Conservation (phyloP, 306 rosid species). For the Castanea mollissima region DNA sequence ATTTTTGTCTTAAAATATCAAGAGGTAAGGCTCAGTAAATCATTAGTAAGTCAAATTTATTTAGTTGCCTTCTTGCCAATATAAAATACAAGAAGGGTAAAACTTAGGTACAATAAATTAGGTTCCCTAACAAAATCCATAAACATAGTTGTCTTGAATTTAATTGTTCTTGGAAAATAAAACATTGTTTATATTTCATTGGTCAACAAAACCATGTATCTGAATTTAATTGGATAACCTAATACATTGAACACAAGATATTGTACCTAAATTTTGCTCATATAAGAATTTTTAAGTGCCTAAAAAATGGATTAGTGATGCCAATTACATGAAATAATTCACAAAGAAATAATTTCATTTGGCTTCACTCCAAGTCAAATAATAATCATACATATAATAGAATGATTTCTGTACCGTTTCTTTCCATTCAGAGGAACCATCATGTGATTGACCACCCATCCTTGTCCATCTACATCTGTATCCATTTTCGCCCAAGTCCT, state of each 20-base stretch:
- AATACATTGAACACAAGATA: too few relatives aligned
- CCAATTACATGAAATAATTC: constrained; percentile 3
- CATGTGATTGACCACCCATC: constrained; percentile 86
- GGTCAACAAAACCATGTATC: too few relatives aligned
- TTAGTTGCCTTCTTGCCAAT: neutral
- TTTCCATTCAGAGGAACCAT: constrained; percentile 86
- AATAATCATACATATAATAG: constrained; percentile 1
- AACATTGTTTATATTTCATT: too few relatives aligned
- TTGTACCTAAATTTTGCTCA: too few relatives aligned
- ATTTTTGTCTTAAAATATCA: neutral
- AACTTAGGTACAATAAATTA: too few relatives aligned
- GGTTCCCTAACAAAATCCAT: too few relatives aligned
- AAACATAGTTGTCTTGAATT: too few relatives aligned
- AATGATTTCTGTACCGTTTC: constrained; percentile 68
- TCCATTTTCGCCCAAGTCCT: constrained; percentile 84
- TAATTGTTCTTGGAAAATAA: too few relatives aligned
- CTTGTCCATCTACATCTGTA: constrained; percentile 98
- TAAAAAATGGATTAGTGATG: constrained; percentile 4
- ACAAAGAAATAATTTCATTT: constrained; percentile 18
- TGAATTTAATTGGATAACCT: too few relatives aligned
- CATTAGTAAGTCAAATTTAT: neutral
- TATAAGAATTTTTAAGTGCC: too few relatives aligned
- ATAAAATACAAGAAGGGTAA: neutral
- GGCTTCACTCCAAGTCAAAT: constrained; percentile 13
- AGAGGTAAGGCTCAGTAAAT: too few relatives aligned